Conservation (phyloP, 371 early-diverging fungal genomes). For the Haplosporangium sp. region DNA sequence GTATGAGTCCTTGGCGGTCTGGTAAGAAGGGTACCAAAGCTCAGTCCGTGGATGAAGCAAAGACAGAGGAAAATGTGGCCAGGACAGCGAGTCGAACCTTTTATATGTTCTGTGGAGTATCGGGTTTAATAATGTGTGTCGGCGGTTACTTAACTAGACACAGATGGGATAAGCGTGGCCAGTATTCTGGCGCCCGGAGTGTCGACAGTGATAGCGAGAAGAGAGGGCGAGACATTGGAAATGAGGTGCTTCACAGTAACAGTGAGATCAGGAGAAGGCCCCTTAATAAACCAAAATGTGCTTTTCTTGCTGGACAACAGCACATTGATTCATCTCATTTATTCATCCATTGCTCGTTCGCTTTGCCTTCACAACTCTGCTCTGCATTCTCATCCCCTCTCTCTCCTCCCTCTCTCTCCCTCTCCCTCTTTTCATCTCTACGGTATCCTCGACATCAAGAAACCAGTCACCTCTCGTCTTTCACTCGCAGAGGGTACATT, state of each 20-base stretch:
- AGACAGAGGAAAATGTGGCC: constrained; percentile 10
- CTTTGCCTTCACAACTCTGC: no score
- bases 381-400: no score
- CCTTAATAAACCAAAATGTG: no score
- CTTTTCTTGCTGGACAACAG: not conserved
- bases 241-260: constrained; percentile 7
- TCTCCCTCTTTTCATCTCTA: no score
- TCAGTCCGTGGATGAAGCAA: not conserved
- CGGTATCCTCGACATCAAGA: no score
- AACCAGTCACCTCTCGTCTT: no score
- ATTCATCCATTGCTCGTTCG: no score
- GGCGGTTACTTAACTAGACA: constrained; percentile 15
- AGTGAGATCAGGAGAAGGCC: not conserved
- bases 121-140: constrained; percentile 15
- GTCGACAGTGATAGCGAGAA: not conserved
- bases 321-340: no score
- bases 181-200: constrained; percentile 16
- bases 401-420: no score
- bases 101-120: constrained; percentile 19
- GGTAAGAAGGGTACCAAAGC: not conserved
- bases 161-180: constrained; percentile 18
- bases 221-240: constrained; percentile 2
- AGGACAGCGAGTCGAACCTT: constrained; percentile 10
- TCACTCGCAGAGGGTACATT: no score
- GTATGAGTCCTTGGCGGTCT: not conserved